Base-by-base conservation (phyloP, 805 yeast genomes). In the Sugiyamaella floridensis region DNA sequence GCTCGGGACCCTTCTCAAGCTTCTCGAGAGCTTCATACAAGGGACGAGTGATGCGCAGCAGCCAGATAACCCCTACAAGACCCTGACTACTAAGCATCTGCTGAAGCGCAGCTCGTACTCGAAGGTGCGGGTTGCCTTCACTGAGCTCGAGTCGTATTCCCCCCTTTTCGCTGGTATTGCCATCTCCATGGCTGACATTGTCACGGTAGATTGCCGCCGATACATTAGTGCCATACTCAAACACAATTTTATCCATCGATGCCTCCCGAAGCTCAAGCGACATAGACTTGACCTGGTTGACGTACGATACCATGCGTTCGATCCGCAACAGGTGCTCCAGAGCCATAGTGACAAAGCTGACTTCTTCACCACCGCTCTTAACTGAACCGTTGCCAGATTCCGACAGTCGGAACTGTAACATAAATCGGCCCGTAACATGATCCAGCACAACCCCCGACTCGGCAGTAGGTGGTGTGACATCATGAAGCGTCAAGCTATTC, bases 261-360 rank as follows among this genome's bases (percentile, higher is more conserved):
- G 67, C 65, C 18, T 62, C 61, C 12, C 48, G 51, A 22, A 67
- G 58, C 14, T 61, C 63, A 22, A 67, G 55, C 2, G 53, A 43
- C 49, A 56, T 52, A n/a, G 61, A 51, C 54, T 62, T 61, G 45
- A 68, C 51, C 28, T 63, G 60, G 34, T 58, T 59, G 41, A 65
- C 55, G 50, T 62, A 66, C 55, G 59, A 58, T 16, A 67, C 66
- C 32, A 67, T 61, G 11, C 65, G 60, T 47, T 65, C 67, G 19
- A 67, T 60, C 46, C 61, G 62, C 10, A 57, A 47, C 26, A 67
- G 53, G 20, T 61, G 58, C 16, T 22, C n/a, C 9, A 50, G 41
- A 2, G 55, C 48, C 8, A 19, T 29, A 22, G 42, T 47, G n/a
- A 55, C 54, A 43, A 60, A 52, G 26, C 43, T 46, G 8, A 41